phyloP scores from a whole-genome alignment of 352 stramenopile species.

The Thalassiosira mediterranea region DNA sequence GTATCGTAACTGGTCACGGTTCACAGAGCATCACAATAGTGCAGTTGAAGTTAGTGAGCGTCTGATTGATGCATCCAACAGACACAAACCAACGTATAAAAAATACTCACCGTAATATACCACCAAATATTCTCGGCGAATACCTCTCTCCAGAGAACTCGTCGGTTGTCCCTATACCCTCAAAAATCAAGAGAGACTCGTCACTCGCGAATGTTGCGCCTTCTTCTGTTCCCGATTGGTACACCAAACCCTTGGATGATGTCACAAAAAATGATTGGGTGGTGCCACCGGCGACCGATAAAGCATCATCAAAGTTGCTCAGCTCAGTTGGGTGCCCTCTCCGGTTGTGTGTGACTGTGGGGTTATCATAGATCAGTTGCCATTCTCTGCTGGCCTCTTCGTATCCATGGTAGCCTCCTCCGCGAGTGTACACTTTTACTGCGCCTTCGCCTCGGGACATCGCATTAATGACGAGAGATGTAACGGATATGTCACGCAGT shows the following conservation, averaged over 20 bases:
- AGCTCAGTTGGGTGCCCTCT: constrained; percentile 33
- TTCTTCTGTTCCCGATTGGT: constrained; percentile 22
- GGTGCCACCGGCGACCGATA: constrained; percentile 11
- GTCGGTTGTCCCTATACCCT: constrained; percentile 22
- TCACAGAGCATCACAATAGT: no score
- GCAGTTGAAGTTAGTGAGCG: no score
- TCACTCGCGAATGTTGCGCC: constrained; percentile 9
- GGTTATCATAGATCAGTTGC: constrained; percentile 22
- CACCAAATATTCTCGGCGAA: constrained; percentile 4
- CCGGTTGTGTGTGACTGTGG: constrained; percentile 19
- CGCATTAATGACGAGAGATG: constrained; percentile 35
- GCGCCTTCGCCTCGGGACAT: constrained; percentile 19
- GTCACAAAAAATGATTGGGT: constrained; percentile 45
- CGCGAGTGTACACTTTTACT: constrained; percentile 27
- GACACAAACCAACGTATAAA: no score
- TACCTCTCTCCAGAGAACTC: not conserved
- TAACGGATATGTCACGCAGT: constrained; percentile 19
- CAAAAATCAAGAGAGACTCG: constrained; percentile 28
- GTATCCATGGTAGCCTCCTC: constrained; percentile 1
- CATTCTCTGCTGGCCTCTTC: not conserved
- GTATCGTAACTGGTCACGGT: no score
- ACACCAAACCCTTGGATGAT: constrained; percentile 33
- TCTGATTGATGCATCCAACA: no score
- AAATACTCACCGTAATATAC: not conserved
- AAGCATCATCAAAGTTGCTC: constrained; percentile 27